phyloP scores from a whole-genome alignment of 78 protist species.

The Mastigamoeba balamuthi region DNA sequence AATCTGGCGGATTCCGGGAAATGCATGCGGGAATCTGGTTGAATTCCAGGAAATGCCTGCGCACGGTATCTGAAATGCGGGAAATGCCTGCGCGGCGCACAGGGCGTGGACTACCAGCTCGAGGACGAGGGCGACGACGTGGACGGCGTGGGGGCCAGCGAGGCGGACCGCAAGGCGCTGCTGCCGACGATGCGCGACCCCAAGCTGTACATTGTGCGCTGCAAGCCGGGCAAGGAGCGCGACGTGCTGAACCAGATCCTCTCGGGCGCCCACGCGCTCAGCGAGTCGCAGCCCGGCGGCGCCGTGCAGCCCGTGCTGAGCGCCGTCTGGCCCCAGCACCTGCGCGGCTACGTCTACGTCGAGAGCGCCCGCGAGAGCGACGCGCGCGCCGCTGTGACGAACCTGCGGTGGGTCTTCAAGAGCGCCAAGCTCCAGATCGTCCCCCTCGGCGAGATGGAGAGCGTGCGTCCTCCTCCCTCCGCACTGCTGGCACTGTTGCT shows the following conservation, averaged over 20 bases:
- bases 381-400: not conserved
- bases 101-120: too few species aligned
- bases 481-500: too few species aligned
- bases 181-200: slow-evolving; percentile 10
- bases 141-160: not conserved
- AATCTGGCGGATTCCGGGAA: not conserved
- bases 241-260: not conserved
- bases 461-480: too few species aligned
- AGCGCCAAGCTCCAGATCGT: not conserved
- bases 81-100: too few species aligned
- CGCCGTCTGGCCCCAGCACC: not conserved
- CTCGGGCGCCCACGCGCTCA: not conserved
- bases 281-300: not conserved
- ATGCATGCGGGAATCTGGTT: not conserved
- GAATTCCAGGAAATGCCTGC: not conserved
- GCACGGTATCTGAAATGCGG: too few species aligned
- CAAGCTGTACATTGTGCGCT: not conserved
- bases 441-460: slow-evolving; percentile 5
- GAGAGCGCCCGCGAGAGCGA: slow-evolving; percentile 8
- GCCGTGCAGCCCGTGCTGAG: too few species aligned
- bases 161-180: not conserved
- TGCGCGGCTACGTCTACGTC: slow-evolving; percentile 10
- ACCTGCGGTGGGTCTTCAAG: not conserved
- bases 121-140: not conserved
- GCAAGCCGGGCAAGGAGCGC: slow-evolving; percentile 20